Evolutionary conservation across 2,329 filamentous ascomycete species (phyloP), one percentile per base, ranked within the genome.

Genomic region (Stagonosporopsis vannaccii): DNA sequence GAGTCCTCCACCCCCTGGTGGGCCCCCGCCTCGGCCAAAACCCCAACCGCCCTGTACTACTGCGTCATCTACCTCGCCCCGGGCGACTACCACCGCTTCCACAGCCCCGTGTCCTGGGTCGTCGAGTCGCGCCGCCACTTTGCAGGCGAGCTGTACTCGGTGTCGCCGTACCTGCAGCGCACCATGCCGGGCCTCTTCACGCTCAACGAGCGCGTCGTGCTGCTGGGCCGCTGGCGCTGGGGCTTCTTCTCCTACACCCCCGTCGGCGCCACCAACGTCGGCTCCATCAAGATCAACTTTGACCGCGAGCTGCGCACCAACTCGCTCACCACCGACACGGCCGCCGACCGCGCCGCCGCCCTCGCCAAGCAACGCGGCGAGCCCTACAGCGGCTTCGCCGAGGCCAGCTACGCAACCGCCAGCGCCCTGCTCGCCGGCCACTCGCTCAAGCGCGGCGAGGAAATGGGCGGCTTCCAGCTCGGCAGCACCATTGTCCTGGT

Each of bases 11-110:
- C 83, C 80, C 75, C 79, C 1, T 83, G 80, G 80, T 82, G 81
- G 74, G 76, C 78, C 20, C 76, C 76, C 2, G 66, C 67, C 2
- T 71, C 68, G n/a, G 65, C 70, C 13, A 75, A 76, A 44, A 74
- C 67, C 13, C 80, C 79, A 3, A 91, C 89, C 5, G 86, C 89
- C 9, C 85, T 99, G 7, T 97, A 96, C 81, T 99, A 98, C 77
- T 90, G 84, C 59, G 96, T 99, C 61, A 87, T 99, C 71, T 99
- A 99, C 78, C 87, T 99, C 39, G 95, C 96, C 0, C 95, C 95
- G 0, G 95, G 95, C 45, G 96, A 99, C 80, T 99, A 99, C 79
- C 95, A 99, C 79, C 91, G 94, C 62, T 99, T 98, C 81, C 96
- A 99, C 80, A 96, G 91, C 1, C 95, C 95, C 0, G 89, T 92